Evolutionary conservation across 2,329 filamentous ascomycete species (phyloP).

Genomic region (Zasmidium angulare): DNA sequence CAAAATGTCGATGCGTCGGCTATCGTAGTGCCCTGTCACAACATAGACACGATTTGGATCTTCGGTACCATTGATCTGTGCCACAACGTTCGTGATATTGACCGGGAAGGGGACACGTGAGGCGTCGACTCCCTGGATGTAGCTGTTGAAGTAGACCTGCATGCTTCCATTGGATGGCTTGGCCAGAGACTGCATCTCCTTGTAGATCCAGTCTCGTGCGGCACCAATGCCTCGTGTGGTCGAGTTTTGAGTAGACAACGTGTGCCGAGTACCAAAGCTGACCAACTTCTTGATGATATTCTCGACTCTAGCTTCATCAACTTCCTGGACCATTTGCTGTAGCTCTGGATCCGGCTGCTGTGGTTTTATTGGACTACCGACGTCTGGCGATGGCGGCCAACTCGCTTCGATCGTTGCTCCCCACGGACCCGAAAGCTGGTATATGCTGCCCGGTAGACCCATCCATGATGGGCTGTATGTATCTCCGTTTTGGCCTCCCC

Average conservation of each 20-base stretch:
- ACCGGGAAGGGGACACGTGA: conserved; percentile 52
- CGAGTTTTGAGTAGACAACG: conserved; percentile 54
- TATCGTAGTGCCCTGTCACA: conserved; percentile 58
- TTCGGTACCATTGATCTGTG: conserved; percentile 51
- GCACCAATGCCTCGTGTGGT: conserved; percentile 56
- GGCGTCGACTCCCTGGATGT: conserved; percentile 49
- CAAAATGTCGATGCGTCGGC: conserved; percentile 50
- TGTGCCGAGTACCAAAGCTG: conserved; percentile 59
- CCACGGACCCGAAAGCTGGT: conserved; percentile 21
- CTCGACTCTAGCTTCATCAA: conserved; percentile 49
- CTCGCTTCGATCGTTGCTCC: conserved; percentile 25
- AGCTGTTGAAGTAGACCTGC: conserved; percentile 52
- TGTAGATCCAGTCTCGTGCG: conserved; percentile 57
- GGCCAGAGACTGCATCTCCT: conserved; percentile 52
- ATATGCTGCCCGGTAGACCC: conserved; percentile 27
- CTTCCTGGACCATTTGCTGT: conserved; percentile 39
- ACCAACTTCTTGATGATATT: conserved; percentile 55
- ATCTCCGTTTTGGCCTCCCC: not conserved
- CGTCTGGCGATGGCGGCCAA: conserved; percentile 42
- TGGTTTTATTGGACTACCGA: conserved; percentile 35
- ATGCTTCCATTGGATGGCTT: conserved; percentile 51
- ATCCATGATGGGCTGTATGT: conserved; percentile 21
- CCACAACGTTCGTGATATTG: conserved; percentile 55
- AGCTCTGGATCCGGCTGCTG: conserved; percentile 44
- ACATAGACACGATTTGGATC: conserved; percentile 53